Evolutionary conservation across 371 early-diverging fungal genomes (phyloP).

Genomic region (Capniomyces stellatus): DNA sequence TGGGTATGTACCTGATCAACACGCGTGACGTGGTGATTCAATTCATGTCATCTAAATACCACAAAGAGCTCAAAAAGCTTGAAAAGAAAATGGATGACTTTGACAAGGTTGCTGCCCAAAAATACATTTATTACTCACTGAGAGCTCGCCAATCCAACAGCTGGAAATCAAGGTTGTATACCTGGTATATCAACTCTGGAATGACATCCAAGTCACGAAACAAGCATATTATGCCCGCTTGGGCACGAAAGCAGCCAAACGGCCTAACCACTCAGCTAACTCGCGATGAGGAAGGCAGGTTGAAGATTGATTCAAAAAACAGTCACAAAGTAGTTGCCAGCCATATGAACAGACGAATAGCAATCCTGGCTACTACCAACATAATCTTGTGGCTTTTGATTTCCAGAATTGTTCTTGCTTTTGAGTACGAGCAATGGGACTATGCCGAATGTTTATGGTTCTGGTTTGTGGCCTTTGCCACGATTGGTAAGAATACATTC

Average conservation of each 20-base stretch:
- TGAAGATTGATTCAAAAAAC: background rate
- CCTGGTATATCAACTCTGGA: background rate
- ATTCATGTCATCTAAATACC: conserved; percentile 12
- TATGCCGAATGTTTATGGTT: conserved; percentile 25
- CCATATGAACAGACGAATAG: background rate
- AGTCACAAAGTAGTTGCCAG: background rate
- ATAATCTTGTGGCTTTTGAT: conserved; percentile 14
- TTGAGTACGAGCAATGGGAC: conserved; percentile 13
- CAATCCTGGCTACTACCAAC: conserved; percentile 6
- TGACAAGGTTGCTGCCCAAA: conserved; percentile 10
- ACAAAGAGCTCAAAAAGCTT: conserved; percentile 12
- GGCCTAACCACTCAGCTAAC: background rate
- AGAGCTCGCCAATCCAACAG: conserved; percentile 9
- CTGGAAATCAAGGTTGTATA: background rate
- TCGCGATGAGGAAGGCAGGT: background rate
- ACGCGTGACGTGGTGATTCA: conserved; percentile 24
- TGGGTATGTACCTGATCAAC: conserved; percentile 22
- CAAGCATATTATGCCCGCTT: background rate
- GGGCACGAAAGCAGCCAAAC: background rate
- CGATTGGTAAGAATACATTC: conserved; percentile 7
- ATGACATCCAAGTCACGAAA: background rate
- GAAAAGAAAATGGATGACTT: conserved; percentile 9
- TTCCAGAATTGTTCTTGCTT: conserved; percentile 13
- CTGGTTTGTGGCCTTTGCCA: conserved; percentile 24
- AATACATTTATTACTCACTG: conserved; percentile 12